These are phyloP conservation scores for Diplodia sapinea DNA, from an alignment of 2,329 filamentous ascomycete species.

Conservation along the genomic window DNA sequence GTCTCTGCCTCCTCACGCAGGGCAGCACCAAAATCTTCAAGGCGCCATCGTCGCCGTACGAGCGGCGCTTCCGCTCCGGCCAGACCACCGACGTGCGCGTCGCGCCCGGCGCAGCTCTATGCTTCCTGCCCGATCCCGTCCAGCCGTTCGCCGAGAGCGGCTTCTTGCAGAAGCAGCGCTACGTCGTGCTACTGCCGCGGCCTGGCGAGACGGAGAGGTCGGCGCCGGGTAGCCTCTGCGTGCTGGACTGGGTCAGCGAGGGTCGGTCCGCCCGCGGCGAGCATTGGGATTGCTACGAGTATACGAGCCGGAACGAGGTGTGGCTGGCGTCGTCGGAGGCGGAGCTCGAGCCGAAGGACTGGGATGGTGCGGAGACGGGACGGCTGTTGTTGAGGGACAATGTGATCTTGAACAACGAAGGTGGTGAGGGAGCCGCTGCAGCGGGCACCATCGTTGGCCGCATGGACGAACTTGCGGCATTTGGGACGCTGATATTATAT, in stretches of 20 bases:
- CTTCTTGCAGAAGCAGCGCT: conserved; percentile 84
- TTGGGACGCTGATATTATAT: conserved; percentile 83
- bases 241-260: conserved; percentile 93
- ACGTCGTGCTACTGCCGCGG: conserved; percentile 53
- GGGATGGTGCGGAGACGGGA: conserved; percentile 35
- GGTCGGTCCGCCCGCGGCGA: conserved; percentile 85
- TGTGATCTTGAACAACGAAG: conserved; percentile 64
- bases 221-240: conserved; percentile 63
- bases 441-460: conserved; percentile 49
- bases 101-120: conserved; percentile 57
- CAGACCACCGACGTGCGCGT: conserved; percentile 59
- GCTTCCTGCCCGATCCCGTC: conserved; percentile 84
- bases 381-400: conserved; percentile 85
- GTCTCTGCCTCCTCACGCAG: conserved; percentile 66
- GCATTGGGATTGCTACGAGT: conserved; percentile 81
- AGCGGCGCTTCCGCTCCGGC: conserved; percentile 55
- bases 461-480: conserved; percentile 76
- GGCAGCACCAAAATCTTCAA: conserved; percentile 98
- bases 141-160: conserved; percentile 86
- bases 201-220: not conserved
- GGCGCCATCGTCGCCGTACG: conserved; percentile 55
- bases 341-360: conserved; percentile 17
- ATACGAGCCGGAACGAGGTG: conserved; percentile 88
- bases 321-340: conserved; percentile 57
- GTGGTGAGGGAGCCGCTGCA: not conserved